These are phyloP conservation scores for Aspergillus saccharolyticus DNA, from an alignment of 495 filamentous ascomycete genomes.

Conservation along the genomic window DNA sequence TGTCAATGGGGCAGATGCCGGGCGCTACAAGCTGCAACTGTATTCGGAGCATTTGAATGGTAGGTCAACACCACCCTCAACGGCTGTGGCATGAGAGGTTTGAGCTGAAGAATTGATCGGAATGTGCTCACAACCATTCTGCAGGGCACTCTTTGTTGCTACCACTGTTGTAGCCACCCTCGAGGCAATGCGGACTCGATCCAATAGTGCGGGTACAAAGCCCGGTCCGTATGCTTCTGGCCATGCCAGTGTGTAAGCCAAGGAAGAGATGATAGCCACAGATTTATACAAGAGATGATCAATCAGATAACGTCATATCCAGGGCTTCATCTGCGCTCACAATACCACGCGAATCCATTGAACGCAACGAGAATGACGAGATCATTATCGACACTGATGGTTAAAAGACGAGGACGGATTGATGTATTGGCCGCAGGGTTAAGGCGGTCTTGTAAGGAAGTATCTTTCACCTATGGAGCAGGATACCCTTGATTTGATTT, in stretches of 20 bases:
- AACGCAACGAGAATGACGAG: background rate
- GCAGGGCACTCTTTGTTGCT: conserved; percentile 48
- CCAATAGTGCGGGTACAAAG: conserved; percentile 11
- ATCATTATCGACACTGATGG: background rate
- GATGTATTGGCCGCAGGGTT: too few relatives aligned
- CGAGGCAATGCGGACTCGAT: conserved; percentile 11
- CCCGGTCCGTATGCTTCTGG: conserved; percentile 9
- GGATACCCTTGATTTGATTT: too few relatives aligned
- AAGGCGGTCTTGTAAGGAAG: too few relatives aligned
- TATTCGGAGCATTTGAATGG: conserved; percentile 56
- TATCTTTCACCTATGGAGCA: too few relatives aligned
- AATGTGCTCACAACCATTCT: conserved; percentile 2
- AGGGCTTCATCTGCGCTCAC: background rate
- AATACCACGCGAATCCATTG: background rate
- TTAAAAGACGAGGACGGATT: too few relatives aligned
- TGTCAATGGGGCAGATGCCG: conserved; percentile 47
- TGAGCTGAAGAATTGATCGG: background rate
- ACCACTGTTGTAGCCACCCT: conserved; percentile 35
- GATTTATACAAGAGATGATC: background rate
- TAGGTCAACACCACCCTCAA: conserved; percentile 21
- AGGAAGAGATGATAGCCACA: too few relatives aligned
- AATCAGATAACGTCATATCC: background rate
- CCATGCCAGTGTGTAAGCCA: conserved; percentile 17
- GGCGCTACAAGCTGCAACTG: conserved; percentile 46
- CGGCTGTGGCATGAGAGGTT: background rate